These are phyloP conservation scores for Monilinia polystroma DNA, from an alignment of 2,329 filamentous ascomycete species.

Conservation along the genomic window DNA sequence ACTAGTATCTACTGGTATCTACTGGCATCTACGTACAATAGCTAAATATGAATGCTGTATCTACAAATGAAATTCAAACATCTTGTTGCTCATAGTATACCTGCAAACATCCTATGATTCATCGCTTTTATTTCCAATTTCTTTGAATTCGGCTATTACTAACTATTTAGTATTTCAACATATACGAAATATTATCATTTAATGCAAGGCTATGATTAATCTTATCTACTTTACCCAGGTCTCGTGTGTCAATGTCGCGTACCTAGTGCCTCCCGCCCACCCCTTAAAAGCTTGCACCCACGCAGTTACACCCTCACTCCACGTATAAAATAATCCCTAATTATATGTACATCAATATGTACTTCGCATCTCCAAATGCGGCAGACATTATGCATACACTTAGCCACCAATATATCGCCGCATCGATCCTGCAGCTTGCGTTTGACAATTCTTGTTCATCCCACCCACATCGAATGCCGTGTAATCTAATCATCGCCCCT, in stretches of 20 bases:
- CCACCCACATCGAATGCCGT: background rate
- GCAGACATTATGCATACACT: background rate
- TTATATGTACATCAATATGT: constrained; percentile 2
- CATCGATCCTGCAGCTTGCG: constrained; percentile 9
- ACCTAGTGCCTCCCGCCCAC: background rate
- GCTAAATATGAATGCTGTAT: background rate
- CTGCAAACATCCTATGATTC: background rate
- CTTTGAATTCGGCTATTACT: no score
- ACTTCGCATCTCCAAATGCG: constrained; percentile 11
- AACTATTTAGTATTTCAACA: background rate
- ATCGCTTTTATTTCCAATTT: background rate
- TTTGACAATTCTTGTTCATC: background rate
- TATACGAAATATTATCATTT: background rate
- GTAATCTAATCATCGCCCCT: background rate
- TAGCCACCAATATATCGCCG: background rate
- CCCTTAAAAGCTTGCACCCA: no score
- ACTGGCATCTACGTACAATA: background rate
- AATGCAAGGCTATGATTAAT: background rate
- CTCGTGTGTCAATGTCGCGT: background rate
- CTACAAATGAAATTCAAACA: background rate
- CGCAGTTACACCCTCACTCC: background rate
- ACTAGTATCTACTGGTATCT: background rate
- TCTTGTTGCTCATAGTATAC: background rate
- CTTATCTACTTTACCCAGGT: background rate
- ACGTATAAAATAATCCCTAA: background rate